These are phyloP conservation scores for Daldinia sp. DNA, from an alignment of 2,329 filamentous ascomycete genomes.

Conservation along the genomic window DNA sequence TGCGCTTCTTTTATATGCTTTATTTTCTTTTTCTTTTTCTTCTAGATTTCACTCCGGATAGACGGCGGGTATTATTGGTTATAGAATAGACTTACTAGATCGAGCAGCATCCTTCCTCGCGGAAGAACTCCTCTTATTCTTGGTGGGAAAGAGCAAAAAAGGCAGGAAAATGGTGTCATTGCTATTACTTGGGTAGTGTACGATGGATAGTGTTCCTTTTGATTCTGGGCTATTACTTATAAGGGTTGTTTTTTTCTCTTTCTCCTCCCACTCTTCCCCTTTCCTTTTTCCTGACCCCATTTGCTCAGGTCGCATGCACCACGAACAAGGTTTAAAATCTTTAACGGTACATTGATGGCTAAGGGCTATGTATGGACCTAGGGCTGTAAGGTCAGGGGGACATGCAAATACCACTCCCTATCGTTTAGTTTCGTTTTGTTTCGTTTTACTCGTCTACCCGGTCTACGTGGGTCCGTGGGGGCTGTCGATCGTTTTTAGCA, in stretches of 20 bases:
- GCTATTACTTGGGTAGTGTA: conserved; percentile 10
- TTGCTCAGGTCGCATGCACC: conserved; percentile 15
- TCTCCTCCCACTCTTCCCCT: not conserved
- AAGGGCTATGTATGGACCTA: conserved; percentile 14
- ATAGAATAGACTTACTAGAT: conserved; percentile 39
- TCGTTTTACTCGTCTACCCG: not conserved
- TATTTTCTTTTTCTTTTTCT: not conserved
- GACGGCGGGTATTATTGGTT: conserved; percentile 4
- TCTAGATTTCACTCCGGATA: not conserved
- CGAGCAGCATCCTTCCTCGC: conserved; percentile 38
- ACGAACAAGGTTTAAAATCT: conserved; percentile 16
- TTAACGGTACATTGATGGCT: conserved; percentile 5
- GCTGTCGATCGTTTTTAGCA: conserved; percentile 42
- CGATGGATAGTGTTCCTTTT: conserved; percentile 30
- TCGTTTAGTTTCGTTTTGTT: conserved; percentile 11
- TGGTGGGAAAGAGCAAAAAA: conserved; percentile 17
- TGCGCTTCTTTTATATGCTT: not conserved
- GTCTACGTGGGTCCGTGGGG: conserved; percentile 37
- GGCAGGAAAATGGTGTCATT: conserved; percentile 18
- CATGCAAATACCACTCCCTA: conserved; percentile 16
- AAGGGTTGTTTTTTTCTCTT: not conserved
- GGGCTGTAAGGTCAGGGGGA: conserved; percentile 24
- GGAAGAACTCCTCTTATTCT: conserved; percentile 31
- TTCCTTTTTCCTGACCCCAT: too few relatives aligned
- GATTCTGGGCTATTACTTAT: conserved; percentile 7